These are phyloP conservation scores for Stagonosporopsis chrysanthemi DNA, from an alignment of 2,329 filamentous ascomycete species.

Conservation along the genomic window DNA sequence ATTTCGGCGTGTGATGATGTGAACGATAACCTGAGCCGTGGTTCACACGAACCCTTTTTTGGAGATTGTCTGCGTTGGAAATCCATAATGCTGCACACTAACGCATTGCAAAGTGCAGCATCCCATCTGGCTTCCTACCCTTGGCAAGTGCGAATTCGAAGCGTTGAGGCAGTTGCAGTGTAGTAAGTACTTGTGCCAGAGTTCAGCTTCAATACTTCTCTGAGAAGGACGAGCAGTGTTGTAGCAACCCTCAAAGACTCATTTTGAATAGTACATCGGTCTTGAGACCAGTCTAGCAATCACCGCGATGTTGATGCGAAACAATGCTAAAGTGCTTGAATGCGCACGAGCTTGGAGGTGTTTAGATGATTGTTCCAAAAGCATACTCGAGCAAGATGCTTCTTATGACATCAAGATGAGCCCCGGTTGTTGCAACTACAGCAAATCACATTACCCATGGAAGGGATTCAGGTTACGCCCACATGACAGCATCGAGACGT, in stretches of 20 bases:
- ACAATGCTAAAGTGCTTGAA: neutral
- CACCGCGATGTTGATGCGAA: no score
- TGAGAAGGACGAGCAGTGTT: neutral
- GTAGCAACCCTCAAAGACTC: neutral
- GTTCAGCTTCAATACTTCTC: neutral
- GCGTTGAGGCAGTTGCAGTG: neutral
- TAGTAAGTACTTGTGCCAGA: neutral
- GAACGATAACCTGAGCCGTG: neutral
- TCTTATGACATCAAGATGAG: neutral
- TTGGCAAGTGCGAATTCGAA: neutral
- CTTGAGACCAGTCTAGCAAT: no score
- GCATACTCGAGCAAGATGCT: neutral
- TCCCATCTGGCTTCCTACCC: no score
- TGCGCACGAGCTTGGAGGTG: neutral
- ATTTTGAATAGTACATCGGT: neutral
- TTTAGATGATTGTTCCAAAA: neutral
- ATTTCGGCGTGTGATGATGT: constrained; percentile 6
- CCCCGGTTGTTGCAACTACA: no score
- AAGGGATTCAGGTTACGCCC: no score
- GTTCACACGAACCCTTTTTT: neutral
- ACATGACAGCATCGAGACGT: no score
- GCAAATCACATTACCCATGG: no score
- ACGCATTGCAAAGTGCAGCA: neutral
- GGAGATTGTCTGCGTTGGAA: neutral
- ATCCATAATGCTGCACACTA: neutral